These are phyloP conservation scores for Drechslerella dactyloides DNA, from an alignment of 2,329 filamentous ascomycete genomes.

Conservation along the genomic window DNA sequence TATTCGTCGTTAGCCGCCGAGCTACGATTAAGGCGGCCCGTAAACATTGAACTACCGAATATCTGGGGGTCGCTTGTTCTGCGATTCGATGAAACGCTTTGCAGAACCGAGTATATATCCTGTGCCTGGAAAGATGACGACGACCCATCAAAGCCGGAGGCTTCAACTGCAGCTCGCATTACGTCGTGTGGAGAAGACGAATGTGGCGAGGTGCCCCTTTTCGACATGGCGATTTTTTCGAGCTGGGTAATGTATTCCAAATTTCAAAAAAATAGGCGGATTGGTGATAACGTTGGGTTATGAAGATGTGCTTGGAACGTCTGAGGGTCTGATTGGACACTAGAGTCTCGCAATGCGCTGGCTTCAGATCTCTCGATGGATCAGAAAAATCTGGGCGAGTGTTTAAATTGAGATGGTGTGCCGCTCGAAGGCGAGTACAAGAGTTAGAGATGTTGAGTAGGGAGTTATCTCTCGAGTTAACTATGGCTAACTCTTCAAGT, in stretches of 20 bases:
- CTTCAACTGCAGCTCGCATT: background rate
- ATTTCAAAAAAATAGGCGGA: background rate
- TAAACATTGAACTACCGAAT: constrained; percentile 42
- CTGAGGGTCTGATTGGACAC: background rate
- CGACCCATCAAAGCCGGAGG: background rate
- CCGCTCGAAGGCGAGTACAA: too few relatives aligned
- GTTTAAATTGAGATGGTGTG: too few relatives aligned
- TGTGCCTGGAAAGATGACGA: constrained; percentile 26
- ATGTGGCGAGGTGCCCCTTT: background rate
- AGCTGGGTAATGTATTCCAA: too few relatives aligned
- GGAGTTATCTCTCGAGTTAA: too few relatives aligned
- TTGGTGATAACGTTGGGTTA: background rate
- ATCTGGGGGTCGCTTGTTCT: constrained; percentile 38
- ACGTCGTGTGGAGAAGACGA: background rate
- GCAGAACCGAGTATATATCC: constrained; percentile 36
- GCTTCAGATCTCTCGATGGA: too few relatives aligned
- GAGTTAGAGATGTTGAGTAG: too few relatives aligned
- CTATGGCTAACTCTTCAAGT: too few relatives aligned
- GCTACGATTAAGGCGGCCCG: constrained; percentile 12
- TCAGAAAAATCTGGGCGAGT: too few relatives aligned
- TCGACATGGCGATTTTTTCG: background rate
- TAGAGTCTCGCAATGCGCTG: too few relatives aligned
- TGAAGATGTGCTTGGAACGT: too few relatives aligned
- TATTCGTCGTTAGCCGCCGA: background rate
- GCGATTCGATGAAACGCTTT: constrained; percentile 26